Evolutionary conservation across 176 grass and related monocot genomes (phyloP).

Genomic region (Oropetium thomaeum): DNA sequence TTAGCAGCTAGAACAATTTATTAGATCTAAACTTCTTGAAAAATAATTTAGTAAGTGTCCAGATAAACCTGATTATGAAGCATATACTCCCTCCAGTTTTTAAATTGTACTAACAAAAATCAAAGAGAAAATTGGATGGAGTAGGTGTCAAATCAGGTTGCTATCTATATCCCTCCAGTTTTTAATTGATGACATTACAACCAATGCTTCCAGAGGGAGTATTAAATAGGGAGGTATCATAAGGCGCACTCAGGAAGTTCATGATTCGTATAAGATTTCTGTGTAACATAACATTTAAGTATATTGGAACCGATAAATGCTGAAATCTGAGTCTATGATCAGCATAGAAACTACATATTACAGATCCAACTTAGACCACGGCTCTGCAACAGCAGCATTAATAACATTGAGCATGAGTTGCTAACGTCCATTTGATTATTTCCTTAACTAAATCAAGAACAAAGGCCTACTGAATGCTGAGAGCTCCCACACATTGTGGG

Average conservation of each 20-base stretch:
- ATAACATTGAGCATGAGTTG: conserved; percentile 7
- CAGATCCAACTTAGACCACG: neutral
- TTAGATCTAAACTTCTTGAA: conserved; percentile 4
- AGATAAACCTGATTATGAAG: neutral
- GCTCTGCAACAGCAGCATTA: conserved; percentile 5
- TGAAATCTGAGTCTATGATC: conserved; percentile 11
- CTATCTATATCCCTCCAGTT: neutral
- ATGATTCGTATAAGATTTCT: conserved; percentile 4
- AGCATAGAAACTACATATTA: neutral
- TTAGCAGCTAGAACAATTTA: neutral
- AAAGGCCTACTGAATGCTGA: too few species aligned
- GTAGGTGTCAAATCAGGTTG: neutral
- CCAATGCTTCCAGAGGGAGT: neutral
- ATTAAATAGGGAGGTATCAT: neutral
- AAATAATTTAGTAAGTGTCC: conserved; percentile 11
- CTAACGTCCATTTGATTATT: neutral
- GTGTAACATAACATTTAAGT: neutral
- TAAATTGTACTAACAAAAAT: too few species aligned
- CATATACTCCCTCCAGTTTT: neutral
- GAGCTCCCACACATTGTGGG: too few species aligned
- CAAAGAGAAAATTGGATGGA: too few species aligned
- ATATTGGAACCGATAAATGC: conserved; percentile 7
- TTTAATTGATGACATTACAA: neutral
- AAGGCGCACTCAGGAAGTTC: neutral
- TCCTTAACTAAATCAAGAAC: neutral